These are phyloP conservation scores for Coleophoma eucalyptorum DNA, from an alignment of 2,329 filamentous ascomycete genomes.

Conservation along the genomic window DNA sequence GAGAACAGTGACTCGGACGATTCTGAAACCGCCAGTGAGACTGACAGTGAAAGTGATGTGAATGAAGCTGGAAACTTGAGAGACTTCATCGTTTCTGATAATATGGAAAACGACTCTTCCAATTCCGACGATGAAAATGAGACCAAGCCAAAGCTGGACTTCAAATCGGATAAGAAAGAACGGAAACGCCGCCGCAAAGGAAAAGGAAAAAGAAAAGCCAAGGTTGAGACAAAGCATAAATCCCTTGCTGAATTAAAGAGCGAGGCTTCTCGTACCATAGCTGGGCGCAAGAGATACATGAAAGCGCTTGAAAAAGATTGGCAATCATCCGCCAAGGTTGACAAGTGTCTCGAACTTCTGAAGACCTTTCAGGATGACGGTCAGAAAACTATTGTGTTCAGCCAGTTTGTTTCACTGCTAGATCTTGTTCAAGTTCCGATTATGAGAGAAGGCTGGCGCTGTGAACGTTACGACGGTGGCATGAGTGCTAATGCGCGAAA, in stretches of 20 bases:
- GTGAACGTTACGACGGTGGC: constrained; percentile 70
- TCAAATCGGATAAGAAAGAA: constrained; percentile 33
- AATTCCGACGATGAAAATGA: constrained; percentile 24
- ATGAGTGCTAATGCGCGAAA: constrained; percentile 67
- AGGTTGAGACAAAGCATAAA: constrained; percentile 30
- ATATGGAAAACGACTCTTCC: constrained; percentile 20
- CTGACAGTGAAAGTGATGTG: constrained; percentile 33
- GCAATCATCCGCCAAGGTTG: constrained; percentile 72
- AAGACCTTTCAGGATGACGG: constrained; percentile 34
- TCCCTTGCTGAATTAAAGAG: constrained; percentile 65
- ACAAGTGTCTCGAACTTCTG: constrained; percentile 64
- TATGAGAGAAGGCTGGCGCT: constrained; percentile 43
- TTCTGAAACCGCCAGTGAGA: constrained; percentile 30
- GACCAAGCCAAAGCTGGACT: constrained; percentile 27
- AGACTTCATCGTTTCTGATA: constrained; percentile 52
- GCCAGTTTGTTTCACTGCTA: constrained; percentile 75
- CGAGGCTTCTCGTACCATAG: constrained; percentile 58
- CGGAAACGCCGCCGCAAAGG: constrained; percentile 21
- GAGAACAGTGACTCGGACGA: constrained; percentile 23
- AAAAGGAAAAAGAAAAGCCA: constrained; percentile 28
- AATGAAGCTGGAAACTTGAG: constrained; percentile 39
- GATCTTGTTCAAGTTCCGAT: constrained; percentile 75
- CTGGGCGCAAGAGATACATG: constrained; percentile 67
- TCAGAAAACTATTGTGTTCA: constrained; percentile 80
- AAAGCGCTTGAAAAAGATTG: constrained; percentile 68